phyloP scores from a whole-genome alignment of 495 filamentous ascomycete genomes.

The Tetracladium marchalianum region DNA sequence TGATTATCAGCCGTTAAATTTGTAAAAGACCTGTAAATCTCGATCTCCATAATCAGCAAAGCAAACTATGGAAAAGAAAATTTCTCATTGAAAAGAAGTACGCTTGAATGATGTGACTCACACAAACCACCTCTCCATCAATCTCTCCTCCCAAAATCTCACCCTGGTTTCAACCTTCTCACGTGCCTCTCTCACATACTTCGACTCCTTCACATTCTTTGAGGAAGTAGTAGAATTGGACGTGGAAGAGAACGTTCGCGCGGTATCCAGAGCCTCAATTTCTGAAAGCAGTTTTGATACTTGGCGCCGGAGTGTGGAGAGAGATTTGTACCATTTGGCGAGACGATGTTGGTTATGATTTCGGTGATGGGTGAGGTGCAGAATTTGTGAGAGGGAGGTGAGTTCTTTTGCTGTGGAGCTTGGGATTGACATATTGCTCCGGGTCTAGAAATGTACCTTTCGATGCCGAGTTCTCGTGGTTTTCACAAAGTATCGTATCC shows the following conservation, averaged over 20 bases:
- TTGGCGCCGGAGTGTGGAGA: constrained; percentile 55
- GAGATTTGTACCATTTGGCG: constrained; percentile 63
- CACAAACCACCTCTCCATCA: constrained; percentile 15
- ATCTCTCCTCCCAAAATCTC: constrained; percentile 15
- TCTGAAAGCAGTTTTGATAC: constrained; percentile 39
- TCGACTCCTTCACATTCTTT: constrained; percentile 1
- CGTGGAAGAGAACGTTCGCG: background rate
- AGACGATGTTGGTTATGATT: constrained; percentile 74
- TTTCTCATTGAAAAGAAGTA: background rate
- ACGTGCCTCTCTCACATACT: constrained; percentile 6
- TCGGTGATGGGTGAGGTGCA: constrained; percentile 61
- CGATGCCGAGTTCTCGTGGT: no score
- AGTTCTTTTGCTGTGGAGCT: background rate
- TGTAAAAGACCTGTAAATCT: constrained; percentile 43
- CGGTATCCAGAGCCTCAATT: constrained; percentile 20
- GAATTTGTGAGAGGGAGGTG: constrained; percentile 27
- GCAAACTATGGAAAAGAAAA: background rate
- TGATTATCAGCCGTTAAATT: constrained; percentile 61
- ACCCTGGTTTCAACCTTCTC: constrained; percentile 10
- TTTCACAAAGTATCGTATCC: no score
- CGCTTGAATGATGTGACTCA: no score
- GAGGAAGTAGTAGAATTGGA: background rate
- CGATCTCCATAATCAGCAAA: background rate
- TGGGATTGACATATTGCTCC: background rate
- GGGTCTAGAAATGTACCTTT: no score